These are phyloP conservation scores for Wickerhamiella parazyma DNA, from an alignment of 805 yeast genomes.

Conservation along the genomic window DNA sequence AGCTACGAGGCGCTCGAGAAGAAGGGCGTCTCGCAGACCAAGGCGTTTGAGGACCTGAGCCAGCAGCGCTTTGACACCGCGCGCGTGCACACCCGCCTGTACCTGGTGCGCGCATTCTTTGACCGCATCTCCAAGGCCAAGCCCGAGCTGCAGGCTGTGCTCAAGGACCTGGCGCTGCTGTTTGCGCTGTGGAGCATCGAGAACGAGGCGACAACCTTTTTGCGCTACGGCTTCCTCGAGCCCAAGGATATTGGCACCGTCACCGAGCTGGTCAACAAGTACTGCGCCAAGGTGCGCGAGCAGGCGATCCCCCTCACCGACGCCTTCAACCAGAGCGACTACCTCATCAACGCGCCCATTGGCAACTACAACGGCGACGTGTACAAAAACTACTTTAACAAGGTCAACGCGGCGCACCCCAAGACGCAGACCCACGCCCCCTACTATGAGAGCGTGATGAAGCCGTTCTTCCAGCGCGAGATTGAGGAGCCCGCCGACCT, in stretches of 20 bases:
- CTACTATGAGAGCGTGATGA: conserved; percentile 31
- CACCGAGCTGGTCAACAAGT: conserved; percentile 31
- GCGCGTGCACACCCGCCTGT: conserved; percentile 28
- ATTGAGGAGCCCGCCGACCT: conserved; percentile 17
- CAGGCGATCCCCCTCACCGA: conserved; percentile 68
- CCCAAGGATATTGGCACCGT: conserved; percentile 33
- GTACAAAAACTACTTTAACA: conserved; percentile 56
- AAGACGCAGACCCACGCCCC: conserved; percentile 39
- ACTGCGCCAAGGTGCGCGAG: conserved; percentile 41
- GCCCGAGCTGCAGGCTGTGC: conserved; percentile 11
- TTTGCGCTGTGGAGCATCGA: conserved; percentile 57
- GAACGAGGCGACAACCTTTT: conserved; percentile 53
- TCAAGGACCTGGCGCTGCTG: conserved; percentile 15
- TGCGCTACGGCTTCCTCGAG: conserved; percentile 44
- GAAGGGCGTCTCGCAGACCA: conserved; percentile 20
- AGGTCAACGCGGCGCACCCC: conserved; percentile 40
- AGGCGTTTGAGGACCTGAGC: conserved; percentile 30
- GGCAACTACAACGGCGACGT: conserved; percentile 72
- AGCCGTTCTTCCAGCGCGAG: conserved; percentile 26
- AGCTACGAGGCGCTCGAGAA: conserved; percentile 18
- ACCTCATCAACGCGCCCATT: conserved; percentile 61
- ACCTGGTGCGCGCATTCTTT: conserved; percentile 26
- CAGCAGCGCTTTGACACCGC: conserved; percentile 31
- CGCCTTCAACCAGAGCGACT: conserved; percentile 67
- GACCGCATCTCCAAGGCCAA: conserved; percentile 12